A percentile compares a stretch with the other conserved stretches of the same genome.
Conservation (phyloP, 805 yeast species). For the Saturnispora mendoncae region DNA sequence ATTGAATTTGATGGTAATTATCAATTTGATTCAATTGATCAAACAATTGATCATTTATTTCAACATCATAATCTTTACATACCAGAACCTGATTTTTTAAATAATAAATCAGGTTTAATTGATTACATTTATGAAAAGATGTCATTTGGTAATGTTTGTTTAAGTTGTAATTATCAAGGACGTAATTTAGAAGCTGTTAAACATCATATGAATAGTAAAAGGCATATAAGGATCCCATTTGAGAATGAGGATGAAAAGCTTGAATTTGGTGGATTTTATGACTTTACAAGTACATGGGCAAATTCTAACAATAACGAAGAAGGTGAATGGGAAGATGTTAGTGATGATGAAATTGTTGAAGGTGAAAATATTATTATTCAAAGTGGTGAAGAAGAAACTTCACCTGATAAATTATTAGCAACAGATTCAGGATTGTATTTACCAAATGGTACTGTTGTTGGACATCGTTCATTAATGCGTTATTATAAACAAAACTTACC, state of each 20-base stretch:
- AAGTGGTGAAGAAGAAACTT: conserved; percentile 30
- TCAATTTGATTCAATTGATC: conserved; percentile 32
- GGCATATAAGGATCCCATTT: conserved; percentile 85
- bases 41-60: conserved; percentile 62
- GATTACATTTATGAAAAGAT: conserved; percentile 69
- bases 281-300: conserved; percentile 61
- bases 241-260: conserved; percentile 71
- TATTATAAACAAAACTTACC: conserved; percentile 59
- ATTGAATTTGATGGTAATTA: conserved; percentile 12
- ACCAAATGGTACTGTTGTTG: conserved; percentile 71
- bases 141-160: conserved; percentile 75
- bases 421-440: conserved; percentile 57
- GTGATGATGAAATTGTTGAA: conserved; percentile 25
- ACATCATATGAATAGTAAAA: conserved; percentile 77
- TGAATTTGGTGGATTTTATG: conserved; percentile 74
- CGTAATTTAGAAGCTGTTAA: conserved; percentile 74
- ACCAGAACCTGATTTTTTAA: conserved; percentile 69
- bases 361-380: conserved; percentile 25
- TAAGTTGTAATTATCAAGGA: conserved; percentile 81
- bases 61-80: conserved; percentile 74
- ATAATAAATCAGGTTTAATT: conserved; percentile 65
- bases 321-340: conserved; percentile 24
- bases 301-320: conserved; percentile 28
- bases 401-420: conserved; percentile 26
- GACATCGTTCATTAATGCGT: conserved; percentile 70